Conservation (phyloP, 805 yeast genomes). For the Sungouiozyma intestinalis region DNA sequence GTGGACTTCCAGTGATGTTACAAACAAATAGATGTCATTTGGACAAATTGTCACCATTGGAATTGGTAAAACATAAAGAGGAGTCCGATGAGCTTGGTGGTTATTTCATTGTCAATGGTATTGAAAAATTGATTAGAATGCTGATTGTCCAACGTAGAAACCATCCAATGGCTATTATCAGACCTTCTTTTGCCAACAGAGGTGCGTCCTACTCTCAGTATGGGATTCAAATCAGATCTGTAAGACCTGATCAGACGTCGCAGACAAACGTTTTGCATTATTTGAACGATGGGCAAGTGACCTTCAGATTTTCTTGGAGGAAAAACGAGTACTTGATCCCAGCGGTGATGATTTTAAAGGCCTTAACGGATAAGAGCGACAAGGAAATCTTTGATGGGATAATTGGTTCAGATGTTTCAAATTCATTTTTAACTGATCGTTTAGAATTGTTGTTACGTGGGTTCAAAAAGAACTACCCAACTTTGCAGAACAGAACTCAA, state of each 20-base stretch:
- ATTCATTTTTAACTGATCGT: constrained; percentile 96
- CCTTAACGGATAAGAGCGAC: constrained; percentile 82
- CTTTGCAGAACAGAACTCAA: constrained; percentile 68
- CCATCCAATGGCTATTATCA: constrained; percentile 94
- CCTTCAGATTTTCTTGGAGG: constrained; percentile 94
- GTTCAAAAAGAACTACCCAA: constrained; percentile 60
- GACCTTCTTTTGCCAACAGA: constrained; percentile 90
- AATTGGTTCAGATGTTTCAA: constrained; percentile 75
- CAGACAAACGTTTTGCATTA: constrained; percentile 97
- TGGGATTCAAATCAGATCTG: constrained; percentile 91
- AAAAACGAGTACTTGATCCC: constrained; percentile 93
- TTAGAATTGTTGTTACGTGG: constrained; percentile 84
- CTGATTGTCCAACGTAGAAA: constrained; percentile 95
- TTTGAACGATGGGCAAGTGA: constrained; percentile 88
- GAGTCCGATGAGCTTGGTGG: constrained; percentile 97
- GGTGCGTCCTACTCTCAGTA: constrained; percentile 81
- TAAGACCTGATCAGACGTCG: constrained; percentile 94
- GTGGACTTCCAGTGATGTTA: constrained; percentile 85
- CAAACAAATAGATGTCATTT: constrained; percentile 86
- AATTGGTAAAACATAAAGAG: constrained; percentile 69
- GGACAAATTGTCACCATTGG: constrained; percentile 70
- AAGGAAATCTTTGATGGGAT: constrained; percentile 94
- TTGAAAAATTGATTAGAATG: constrained; percentile 94
- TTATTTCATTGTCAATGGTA: constrained; percentile 91
- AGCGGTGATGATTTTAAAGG: constrained; percentile 84